Conservation (phyloP, 192 early-diverging fungal species). For the Backusella liffmaniae region DNA sequence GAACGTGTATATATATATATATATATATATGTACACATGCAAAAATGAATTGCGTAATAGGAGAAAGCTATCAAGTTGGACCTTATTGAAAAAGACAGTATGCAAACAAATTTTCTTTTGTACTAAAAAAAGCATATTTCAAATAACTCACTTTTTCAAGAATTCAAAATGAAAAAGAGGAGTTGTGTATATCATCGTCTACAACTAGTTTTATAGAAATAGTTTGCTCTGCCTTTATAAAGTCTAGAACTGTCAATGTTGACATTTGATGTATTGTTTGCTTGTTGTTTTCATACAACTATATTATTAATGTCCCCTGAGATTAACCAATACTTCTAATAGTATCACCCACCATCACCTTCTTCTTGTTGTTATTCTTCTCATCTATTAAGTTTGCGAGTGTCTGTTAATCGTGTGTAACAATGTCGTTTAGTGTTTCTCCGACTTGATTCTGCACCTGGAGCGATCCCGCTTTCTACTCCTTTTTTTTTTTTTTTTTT, state of each 20-base stretch:
- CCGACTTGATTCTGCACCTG: conserved; percentile 5
- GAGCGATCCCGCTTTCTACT: neutral
- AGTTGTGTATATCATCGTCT: neutral
- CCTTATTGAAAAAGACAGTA: no score
- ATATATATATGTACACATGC: neutral
- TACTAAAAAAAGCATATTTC: conserved; percentile 8
- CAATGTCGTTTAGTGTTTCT: neutral
- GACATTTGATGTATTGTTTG: no score
- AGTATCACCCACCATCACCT: no score
- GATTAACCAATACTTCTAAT: no score
- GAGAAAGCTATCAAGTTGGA: neutral
- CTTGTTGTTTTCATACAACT: no score
- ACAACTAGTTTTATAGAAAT: neutral
- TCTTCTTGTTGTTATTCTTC: no score
- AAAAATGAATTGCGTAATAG: neutral
- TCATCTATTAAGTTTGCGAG: neutral
- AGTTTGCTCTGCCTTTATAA: no score
- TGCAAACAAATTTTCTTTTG: neutral
- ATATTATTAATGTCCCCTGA: no score
- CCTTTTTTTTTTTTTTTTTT: neutral
- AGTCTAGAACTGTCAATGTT: no score
- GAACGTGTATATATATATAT: neutral
- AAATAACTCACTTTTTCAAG: conserved; percentile 2
- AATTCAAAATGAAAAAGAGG: neutral
- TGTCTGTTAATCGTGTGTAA: conserved; percentile 4